These are phyloP conservation scores for Diospyros lotus DNA, from an alignment of 148 eudicot species.

Conservation along the genomic window DNA sequence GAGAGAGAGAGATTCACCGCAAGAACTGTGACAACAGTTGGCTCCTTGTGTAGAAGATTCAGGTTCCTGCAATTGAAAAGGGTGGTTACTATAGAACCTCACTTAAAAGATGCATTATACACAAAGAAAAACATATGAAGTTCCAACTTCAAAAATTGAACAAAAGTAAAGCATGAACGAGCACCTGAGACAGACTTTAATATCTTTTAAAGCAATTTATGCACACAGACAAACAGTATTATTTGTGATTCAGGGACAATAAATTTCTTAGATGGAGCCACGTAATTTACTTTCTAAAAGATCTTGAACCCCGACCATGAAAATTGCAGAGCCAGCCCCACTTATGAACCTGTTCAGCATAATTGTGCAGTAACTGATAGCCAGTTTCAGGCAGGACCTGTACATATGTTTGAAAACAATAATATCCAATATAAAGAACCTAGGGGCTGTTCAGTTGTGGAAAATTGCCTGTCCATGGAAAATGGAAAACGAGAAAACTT, in stretches of 20 bases:
- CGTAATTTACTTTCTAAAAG: conserved; percentile 69
- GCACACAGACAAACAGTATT: background rate
- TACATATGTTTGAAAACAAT: conserved; percentile 6
- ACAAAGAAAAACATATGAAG: background rate
- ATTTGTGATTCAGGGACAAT: background rate
- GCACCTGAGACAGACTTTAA: too few relatives aligned
- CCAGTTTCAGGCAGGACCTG: conserved; percentile 88
- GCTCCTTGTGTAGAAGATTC: conserved; percentile 61
- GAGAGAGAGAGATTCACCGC: conserved; percentile 46
- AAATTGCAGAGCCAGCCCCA: conserved; percentile 99
- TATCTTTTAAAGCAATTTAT: background rate
- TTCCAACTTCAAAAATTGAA: background rate
- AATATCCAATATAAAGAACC: background rate
- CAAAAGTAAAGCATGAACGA: background rate
- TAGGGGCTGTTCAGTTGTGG: too few relatives aligned
- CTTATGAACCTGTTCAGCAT: conserved; percentile 58
- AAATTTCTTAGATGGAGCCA: background rate
- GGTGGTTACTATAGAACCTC: background rate
- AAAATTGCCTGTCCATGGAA: too few relatives aligned
- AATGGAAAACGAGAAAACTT: too few relatives aligned
- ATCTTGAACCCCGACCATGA: conserved; percentile 45
- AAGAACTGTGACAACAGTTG: conserved; percentile 42
- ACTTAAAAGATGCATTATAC: background rate
- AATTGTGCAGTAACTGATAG: conserved; percentile 72
- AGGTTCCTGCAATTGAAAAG: conserved; percentile 50